Percentiles rank a stretch among this genome's conserved stretches.
Evolutionary conservation across 139 green algal species (phyloP).

Genomic region (Haematococcus lacustris): DNA sequence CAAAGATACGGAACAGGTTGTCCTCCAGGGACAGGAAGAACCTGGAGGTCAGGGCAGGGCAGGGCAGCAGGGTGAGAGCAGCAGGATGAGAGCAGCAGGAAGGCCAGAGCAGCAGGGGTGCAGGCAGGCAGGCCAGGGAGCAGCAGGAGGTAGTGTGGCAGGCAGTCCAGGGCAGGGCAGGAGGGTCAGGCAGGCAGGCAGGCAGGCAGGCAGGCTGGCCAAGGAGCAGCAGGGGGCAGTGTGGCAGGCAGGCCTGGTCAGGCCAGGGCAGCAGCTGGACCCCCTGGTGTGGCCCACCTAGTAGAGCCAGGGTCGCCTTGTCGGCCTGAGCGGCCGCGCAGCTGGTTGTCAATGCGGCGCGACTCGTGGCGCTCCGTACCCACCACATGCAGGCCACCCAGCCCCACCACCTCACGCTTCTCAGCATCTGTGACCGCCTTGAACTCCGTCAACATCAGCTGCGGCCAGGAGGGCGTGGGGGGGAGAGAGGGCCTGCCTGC

Average conservation of each 20-base stretch:
- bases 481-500: no score
- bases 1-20: constrained; percentile 91
- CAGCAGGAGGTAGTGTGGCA: not conserved
- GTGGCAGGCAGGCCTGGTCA: not conserved
- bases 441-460: constrained; percentile 76
- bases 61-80: no score
- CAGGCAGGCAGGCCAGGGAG: not conserved
- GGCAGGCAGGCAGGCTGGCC: no score
- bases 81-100: no score
- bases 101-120: no score
- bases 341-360: constrained; percentile 97
- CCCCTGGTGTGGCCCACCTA: constrained; percentile 4
- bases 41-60: no score
- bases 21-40: constrained; percentile 96
- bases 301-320: constrained; percentile 91
- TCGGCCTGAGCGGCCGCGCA: constrained; percentile 62
- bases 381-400: constrained; percentile 92
- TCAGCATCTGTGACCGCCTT: constrained; percentile 77
- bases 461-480: no score
- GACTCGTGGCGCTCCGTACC: constrained; percentile 95
- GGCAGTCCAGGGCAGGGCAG: no score
- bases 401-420: constrained; percentile 69
- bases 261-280: not conserved
- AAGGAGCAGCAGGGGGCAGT: not conserved
- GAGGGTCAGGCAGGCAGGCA: no score